These are phyloP conservation scores for Syncephalastrum contaminatum DNA, from an alignment of 371 early-diverging fungal species.

Conservation along the genomic window DNA sequence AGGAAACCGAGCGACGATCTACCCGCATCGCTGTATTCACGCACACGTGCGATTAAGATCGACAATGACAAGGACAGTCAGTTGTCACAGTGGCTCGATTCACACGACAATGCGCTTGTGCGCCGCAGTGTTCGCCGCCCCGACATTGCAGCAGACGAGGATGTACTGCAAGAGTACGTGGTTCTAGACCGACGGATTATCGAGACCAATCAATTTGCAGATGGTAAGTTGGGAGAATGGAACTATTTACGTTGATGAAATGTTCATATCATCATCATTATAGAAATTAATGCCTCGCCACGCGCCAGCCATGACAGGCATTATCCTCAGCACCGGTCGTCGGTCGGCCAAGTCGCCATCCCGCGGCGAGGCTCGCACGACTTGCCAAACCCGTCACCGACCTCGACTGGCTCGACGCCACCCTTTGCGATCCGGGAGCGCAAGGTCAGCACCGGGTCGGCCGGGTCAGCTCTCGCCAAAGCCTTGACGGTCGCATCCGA, in stretches of 20 bases:
- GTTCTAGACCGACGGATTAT: conserved; percentile 81
- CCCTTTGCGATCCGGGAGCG: conserved; percentile 39
- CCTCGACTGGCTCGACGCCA: conserved; percentile 33
- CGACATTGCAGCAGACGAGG: conserved; percentile 44
- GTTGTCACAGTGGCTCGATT: neutral
- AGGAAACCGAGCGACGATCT: neutral
- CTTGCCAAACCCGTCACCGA: conserved; percentile 21
- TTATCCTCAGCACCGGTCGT: conserved; percentile 3
- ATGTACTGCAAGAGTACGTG: conserved; percentile 78
- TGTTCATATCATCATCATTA: conserved; percentile 1
- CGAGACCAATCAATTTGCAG: conserved; percentile 87
- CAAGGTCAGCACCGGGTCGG: conserved; percentile 39
- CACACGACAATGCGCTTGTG: neutral
- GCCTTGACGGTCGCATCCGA: conserved; percentile 61
- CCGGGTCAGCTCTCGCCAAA: conserved; percentile 57
- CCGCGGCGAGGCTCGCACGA: conserved; percentile 14
- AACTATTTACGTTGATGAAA: neutral
- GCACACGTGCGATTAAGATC: conserved; percentile 5
- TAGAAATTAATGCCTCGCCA: conserved; percentile 25
- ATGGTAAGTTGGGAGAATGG: conserved; percentile 47
- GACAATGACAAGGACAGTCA: neutral
- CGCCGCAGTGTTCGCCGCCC: neutral
- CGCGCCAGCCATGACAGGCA: conserved; percentile 1
- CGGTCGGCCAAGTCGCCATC: conserved; percentile 13
- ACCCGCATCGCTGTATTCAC: conserved; percentile 17